Evolutionary conservation across 148 eudicot species (phyloP).

Genomic region (Rhododendron ferrugineum): DNA sequence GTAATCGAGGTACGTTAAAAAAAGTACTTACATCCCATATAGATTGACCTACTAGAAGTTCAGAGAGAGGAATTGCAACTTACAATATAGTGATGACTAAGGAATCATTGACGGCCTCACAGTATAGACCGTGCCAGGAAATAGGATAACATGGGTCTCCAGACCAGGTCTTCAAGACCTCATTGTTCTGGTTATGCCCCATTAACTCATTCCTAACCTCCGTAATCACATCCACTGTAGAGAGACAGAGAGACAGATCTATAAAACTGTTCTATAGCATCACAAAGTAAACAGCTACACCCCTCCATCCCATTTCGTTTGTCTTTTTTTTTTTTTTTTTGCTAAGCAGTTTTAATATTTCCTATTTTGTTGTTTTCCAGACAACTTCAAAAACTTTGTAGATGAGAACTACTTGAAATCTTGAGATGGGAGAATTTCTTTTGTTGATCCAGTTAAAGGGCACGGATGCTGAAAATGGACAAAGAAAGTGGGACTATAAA

Average conservation of each 20-base stretch:
- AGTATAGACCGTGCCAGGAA: slow-evolving; percentile 39
- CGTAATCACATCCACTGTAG: slow-evolving; percentile 27
- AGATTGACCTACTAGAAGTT: background rate
- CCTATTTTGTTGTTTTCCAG: background rate
- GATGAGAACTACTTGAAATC: background rate
- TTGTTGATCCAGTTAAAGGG: background rate
- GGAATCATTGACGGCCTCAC: slow-evolving; percentile 21
- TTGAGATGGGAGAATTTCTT: background rate
- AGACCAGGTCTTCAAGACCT: slow-evolving; percentile 28
- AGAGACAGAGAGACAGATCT: slow-evolving; percentile 9
- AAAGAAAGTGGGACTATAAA: background rate
- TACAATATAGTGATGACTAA: slow-evolving; percentile 35
- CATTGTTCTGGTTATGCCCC: slow-evolving; percentile 24
- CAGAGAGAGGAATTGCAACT: slow-evolving; percentile 13
- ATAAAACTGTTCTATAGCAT: background rate
- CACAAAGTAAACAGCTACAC: background rate
- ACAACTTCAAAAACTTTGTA: background rate
- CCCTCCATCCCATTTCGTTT: background rate
- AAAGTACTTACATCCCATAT: background rate
- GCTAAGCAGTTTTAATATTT: background rate
- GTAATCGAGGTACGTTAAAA: background rate
- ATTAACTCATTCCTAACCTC: slow-evolving; percentile 32
- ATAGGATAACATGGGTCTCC: slow-evolving; percentile 50
- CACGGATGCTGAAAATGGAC: background rate
- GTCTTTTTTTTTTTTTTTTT: background rate